Percentiles rank a stretch among this genome's conserved stretches.
These are phyloP conservation scores for Plasmodium yoelii DNA, from an alignment of 169 alveolate species.

Conservation along the genomic window DNA sequence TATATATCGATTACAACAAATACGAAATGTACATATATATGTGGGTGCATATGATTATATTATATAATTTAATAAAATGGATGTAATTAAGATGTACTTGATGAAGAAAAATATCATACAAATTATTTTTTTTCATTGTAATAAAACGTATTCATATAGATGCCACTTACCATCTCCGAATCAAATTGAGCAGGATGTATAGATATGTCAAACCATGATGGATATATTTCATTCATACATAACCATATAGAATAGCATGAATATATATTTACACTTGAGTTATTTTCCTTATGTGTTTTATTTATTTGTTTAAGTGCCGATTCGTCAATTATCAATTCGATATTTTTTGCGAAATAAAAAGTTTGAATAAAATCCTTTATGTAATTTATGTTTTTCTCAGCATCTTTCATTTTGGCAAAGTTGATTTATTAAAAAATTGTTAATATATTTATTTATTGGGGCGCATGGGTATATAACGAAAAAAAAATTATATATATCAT, in stretches of 20 bases:
- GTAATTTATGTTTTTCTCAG: conserved; percentile 27
- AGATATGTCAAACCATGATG: conserved; percentile 73
- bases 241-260: conserved; percentile 69
- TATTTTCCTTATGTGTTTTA: conserved; percentile 64
- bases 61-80: background rate
- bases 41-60: too few species aligned
- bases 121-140: background rate
- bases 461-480: background rate
- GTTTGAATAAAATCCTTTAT: conserved; percentile 66
- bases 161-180: conserved; percentile 43
- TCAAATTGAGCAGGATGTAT: conserved; percentile 77
- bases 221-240: conserved; percentile 76
- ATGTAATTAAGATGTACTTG: background rate
- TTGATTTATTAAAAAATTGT: background rate
- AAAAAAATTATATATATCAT: background rate
- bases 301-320: conserved; percentile 33
- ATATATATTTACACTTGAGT: conserved; percentile 42
- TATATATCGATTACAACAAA: background rate
- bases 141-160: background rate
- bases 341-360: conserved; percentile 71
- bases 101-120: background rate
- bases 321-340: conserved; percentile 50
- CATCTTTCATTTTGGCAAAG: conserved; percentile 54
- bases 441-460: conserved; percentile 3
- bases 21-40: background rate